Evolutionary conservation across 2,329 filamentous ascomycete species (phyloP).

Genomic region (Mycocentrospora acerina): DNA sequence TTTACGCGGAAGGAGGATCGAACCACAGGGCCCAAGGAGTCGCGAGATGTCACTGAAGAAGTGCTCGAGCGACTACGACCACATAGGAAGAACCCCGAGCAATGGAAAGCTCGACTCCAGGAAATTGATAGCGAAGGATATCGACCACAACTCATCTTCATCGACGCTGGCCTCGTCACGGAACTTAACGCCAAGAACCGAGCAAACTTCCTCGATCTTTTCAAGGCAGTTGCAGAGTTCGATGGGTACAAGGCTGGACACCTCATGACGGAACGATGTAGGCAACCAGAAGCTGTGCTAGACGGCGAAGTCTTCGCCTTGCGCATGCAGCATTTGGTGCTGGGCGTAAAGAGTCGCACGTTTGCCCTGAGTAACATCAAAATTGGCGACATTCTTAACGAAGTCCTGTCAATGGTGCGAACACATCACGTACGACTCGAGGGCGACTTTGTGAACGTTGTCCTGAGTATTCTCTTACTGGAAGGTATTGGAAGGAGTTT

Average conservation of each 20-base stretch:
- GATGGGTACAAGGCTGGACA: constrained; percentile 94
- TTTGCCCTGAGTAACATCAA: constrained; percentile 92
- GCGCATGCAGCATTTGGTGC: constrained; percentile 94
- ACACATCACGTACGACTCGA: constrained; percentile 90
- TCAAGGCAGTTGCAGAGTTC: constrained; percentile 94
- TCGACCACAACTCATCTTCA: constrained; percentile 92
- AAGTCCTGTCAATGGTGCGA: constrained; percentile 89
- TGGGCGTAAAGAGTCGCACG: constrained; percentile 86
- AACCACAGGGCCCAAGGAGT: constrained; percentile 46
- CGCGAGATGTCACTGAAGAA: constrained; percentile 80
- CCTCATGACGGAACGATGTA: constrained; percentile 93
- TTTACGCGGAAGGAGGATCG: constrained; percentile 42
- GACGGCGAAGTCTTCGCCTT: constrained; percentile 89
- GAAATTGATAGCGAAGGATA: constrained; percentile 86
- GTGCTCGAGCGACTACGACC: constrained; percentile 80
- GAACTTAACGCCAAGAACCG: constrained; percentile 87
- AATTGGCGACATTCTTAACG: constrained; percentile 90
- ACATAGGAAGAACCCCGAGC: constrained; percentile 63
- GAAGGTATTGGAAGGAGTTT: constrained; percentile 90
- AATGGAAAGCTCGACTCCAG: constrained; percentile 73
- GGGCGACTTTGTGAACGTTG: constrained; percentile 97
- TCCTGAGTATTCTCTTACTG: constrained; percentile 87
- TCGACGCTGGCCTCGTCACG: constrained; percentile 93
- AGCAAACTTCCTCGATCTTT: constrained; percentile 89
- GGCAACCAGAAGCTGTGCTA: constrained; percentile 86